Percentiles rank a stretch among this genome's conserved stretches.
phyloP scores from a whole-genome alignment of 2,329 filamentous ascomycete genomes.

The Cladophialophora carrionii region DNA sequence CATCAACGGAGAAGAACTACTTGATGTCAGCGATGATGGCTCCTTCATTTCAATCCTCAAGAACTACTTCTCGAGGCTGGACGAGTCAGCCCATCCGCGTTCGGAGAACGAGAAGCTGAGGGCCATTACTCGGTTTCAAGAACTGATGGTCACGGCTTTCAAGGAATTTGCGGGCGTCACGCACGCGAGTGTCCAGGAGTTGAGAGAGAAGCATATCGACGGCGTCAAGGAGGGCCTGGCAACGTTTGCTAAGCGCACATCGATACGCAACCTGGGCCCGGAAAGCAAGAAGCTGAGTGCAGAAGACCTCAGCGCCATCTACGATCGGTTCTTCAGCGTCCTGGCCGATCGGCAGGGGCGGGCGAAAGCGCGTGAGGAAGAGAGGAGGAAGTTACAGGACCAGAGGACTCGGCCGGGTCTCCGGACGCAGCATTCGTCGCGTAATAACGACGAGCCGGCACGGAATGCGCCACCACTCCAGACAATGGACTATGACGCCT shows the following conservation, averaged over 20 bases:
- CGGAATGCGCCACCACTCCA: constrained; percentile 30
- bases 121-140: constrained; percentile 93
- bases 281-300: constrained; percentile 88
- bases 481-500: constrained; percentile 96
- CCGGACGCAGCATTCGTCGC: constrained; percentile 30
- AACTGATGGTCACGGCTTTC: constrained; percentile 98
- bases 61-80: constrained; percentile 86
- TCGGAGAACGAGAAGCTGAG: constrained; percentile 94
- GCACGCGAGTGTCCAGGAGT: constrained; percentile 85
- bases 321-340: constrained; percentile 91
- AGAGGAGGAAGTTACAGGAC: constrained; percentile 66
- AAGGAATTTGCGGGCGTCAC: constrained; percentile 97
- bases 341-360: constrained; percentile 90
- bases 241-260: constrained; percentile 94
- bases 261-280: constrained; percentile 90
- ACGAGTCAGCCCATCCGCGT: constrained; percentile 93
- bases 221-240: constrained; percentile 94
- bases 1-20: constrained; percentile 93
- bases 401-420: constrained; percentile 50
- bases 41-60: constrained; percentile 97
- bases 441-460: constrained; percentile 65
- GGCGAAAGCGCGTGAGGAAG: constrained; percentile 75
- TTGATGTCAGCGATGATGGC: constrained; percentile 91
- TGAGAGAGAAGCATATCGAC: constrained; percentile 90
- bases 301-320: constrained; percentile 85